Base-by-base conservation (phyloP, 2,329 filamentous ascomycete species). In the Trichoderma sp. region DNA sequence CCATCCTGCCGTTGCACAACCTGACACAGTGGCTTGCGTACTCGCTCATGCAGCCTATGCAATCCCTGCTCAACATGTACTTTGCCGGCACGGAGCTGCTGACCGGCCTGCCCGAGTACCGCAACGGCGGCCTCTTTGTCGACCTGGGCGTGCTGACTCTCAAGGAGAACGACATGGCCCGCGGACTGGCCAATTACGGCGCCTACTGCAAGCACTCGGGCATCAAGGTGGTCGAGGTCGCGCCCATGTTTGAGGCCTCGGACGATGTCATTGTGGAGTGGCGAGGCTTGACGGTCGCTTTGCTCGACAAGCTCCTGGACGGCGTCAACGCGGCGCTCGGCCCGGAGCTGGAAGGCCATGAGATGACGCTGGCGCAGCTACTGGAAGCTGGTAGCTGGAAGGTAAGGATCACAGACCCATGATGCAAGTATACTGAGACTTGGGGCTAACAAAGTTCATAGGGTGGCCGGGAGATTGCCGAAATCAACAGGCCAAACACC, bases 351-450 rank as follows among this genome's bases (percentile, higher is more conserved):
- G 83, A 82, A 7, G 92, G 90, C 3, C 80, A 86, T 44, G 87
- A 94, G 69, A 79, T 99, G 75, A 91, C 82, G 47, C 78, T 98
- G 70, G 88, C 93, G 6, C 95, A 99, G 76, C 87, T 99, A 80
- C 83, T 99, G 19, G 95, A 98, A 78, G 95, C 94, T 15, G 95
- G 95, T 59, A 96, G 92, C 74, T 99, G 95, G 94, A 98, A 98
- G 90, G 93, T 95, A 77, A 79, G 86, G 43, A 65, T 15, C 34
- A 15, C 3, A 12, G 6, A 30, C 48, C 21, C 21, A 30, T n/a
- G n/a, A 51, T 30, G 2, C 50, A 34, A 14, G 7, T 19, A 34
- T 4, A 7, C n/a, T 5, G 2, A n/a, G 28, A 52, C 50, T 4
- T 34, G 14, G 45, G 21, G 21, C 64, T 66, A 45, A 66, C 47